A percentile compares a stretch with the other conserved stretches of the same genome.
Evolutionary conservation across 352 stramenopile genomes (phyloP).

Genomic region (Peronospora destructor): DNA sequence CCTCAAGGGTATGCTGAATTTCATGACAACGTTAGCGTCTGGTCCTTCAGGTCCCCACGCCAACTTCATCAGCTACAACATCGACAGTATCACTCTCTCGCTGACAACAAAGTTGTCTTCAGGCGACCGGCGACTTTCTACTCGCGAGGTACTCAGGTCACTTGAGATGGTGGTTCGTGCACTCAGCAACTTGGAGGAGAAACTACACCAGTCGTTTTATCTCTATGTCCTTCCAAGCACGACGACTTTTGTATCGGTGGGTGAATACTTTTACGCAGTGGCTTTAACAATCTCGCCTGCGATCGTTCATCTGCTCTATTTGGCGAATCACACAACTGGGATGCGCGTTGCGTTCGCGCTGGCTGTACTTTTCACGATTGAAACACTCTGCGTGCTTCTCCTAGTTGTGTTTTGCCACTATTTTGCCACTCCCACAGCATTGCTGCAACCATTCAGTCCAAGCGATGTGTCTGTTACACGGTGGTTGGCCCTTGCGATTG

Average conservation of each 20-base stretch:
- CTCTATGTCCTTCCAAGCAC: constrained; percentile 76
- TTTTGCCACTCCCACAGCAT: constrained; percentile 7
- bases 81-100: constrained; percentile 72
- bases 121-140: constrained; percentile 19
- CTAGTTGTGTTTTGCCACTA: constrained; percentile 12
- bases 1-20: constrained; percentile 66
- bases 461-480: constrained; percentile 3
- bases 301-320: constrained; percentile 49
- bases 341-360: constrained; percentile 60
- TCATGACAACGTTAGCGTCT: constrained; percentile 64
- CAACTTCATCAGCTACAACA: constrained; percentile 83
- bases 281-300: constrained; percentile 61
- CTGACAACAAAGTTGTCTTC: constrained; percentile 17
- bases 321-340: constrained; percentile 42
- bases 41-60: constrained; percentile 63
- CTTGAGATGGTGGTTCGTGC: constrained; percentile 65
- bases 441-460: constrained; percentile 8
- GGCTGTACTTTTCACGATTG: constrained; percentile 30
- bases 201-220: constrained; percentile 86
- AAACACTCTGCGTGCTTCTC: constrained; percentile 24
- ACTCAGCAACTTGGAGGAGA: constrained; percentile 85
- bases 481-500: constrained; percentile 26
- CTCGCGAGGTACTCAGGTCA: constrained; percentile 39
- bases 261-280: constrained; percentile 81
- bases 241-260: constrained; percentile 75